A percentile compares a stretch with the other conserved stretches of the same genome.
Conservation (phyloP, 208 protist species). For the Acanthamoeba pearcei region DNA sequence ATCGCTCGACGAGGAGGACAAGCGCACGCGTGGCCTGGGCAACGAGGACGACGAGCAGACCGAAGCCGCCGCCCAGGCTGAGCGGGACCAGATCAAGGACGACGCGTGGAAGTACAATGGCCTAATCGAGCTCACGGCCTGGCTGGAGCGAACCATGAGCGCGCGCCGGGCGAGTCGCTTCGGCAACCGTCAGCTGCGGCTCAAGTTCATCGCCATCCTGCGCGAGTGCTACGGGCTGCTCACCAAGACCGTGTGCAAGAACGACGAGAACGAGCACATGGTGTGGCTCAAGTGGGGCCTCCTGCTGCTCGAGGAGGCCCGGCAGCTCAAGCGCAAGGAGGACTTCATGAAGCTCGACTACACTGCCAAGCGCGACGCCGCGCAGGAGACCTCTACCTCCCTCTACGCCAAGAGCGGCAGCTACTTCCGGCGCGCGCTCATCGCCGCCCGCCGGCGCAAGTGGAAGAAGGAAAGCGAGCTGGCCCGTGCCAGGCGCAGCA, state of each 20-base stretch:
- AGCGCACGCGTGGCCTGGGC: slow-evolving; percentile 19
- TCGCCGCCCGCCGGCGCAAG: slow-evolving; percentile 21
- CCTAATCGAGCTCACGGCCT: slow-evolving; percentile 27
- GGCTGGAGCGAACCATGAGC: slow-evolving; percentile 52
- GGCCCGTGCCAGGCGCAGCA: not conserved
- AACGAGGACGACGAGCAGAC: not conserved
- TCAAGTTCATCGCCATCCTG: slow-evolving; percentile 18
- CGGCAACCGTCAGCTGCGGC: slow-evolving; percentile 53
- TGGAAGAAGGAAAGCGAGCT: slow-evolving; percentile 61
- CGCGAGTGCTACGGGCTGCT: slow-evolving; percentile 55
- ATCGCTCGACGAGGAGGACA: slow-evolving; percentile 48
- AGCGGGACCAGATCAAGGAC: slow-evolving; percentile 1
- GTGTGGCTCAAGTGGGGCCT: slow-evolving; percentile 63
- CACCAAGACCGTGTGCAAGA: slow-evolving; percentile 42
- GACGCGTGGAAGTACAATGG: slow-evolving; percentile 36
- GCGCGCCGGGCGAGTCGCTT: slow-evolving; percentile 4
- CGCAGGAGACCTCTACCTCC: not conserved
- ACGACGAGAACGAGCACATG: slow-evolving; percentile 48
- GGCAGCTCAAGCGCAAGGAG: slow-evolving; percentile 54
- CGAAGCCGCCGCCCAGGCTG: not conserved
- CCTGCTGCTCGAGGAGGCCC: slow-evolving; percentile 41
- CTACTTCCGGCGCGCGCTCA: slow-evolving; percentile 35
- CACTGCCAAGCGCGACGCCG: not conserved
- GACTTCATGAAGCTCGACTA: slow-evolving; percentile 71
- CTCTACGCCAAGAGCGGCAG: slow-evolving; percentile 66